These are phyloP conservation scores for Schwanniomyces yamadae DNA, from an alignment of 805 yeast species.

Conservation along the genomic window DNA sequence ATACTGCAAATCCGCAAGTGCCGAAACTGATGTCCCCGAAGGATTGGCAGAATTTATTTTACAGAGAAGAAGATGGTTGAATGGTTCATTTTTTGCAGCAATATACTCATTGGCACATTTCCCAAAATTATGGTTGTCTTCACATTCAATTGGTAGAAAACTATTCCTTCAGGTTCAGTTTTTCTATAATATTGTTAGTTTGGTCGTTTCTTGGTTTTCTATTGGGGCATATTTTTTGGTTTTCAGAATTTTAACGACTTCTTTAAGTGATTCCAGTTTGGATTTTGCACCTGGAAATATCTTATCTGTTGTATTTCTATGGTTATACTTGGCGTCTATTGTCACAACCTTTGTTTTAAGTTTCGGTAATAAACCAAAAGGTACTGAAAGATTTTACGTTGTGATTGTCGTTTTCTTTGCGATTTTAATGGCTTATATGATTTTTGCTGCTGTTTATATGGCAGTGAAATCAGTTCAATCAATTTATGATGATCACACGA, in stretches of 20 bases:
- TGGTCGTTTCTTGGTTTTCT: conserved; percentile 62
- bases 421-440: conserved; percentile 56
- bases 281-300: conserved; percentile 46
- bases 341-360: conserved; percentile 61
- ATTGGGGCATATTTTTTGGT: conserved; percentile 63
- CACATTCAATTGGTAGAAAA: conserved; percentile 52
- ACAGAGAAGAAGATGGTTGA: conserved; percentile 68
- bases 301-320: conserved; percentile 51
- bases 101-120: conserved; percentile 56
- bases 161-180: conserved; percentile 54
- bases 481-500: conserved; percentile 32
- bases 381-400: conserved; percentile 54
- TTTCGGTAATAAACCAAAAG: conserved; percentile 64
- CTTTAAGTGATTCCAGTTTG: conserved; percentile 37
- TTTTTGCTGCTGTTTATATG: conserved; percentile 57
- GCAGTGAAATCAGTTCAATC: conserved; percentile 50
- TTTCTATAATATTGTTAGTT: conserved; percentile 51
- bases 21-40: conserved; percentile 70
- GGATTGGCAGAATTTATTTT: conserved; percentile 59
- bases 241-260: conserved; percentile 60
- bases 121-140: conserved; percentile 52
- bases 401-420: conserved; percentile 57
- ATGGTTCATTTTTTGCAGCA: conserved; percentile 69
- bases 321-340: conserved; percentile 57
- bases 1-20: conserved; percentile 61